These are phyloP conservation scores for Raffaelea ambrosiae DNA, from an alignment of 2,329 filamentous ascomycete genomes.

Conservation along the genomic window DNA sequence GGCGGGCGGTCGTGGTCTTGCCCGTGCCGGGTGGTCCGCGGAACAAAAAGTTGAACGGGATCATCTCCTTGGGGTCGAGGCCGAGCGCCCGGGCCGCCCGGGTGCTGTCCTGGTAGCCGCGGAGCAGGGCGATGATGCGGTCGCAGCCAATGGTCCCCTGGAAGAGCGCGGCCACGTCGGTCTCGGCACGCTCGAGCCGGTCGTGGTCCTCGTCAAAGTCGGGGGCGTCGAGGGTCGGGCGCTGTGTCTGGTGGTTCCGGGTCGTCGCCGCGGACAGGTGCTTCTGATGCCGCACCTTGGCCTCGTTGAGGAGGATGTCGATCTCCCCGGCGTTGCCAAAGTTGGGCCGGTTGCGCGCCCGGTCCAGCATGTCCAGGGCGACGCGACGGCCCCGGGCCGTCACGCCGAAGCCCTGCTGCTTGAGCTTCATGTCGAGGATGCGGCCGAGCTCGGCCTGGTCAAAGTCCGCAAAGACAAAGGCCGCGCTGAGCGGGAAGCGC, in stretches of 20 bases:
- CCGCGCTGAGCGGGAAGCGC: conserved; percentile 54
- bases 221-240: conserved; percentile 17
- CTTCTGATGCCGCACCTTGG: conserved; percentile 36
- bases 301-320: conserved; percentile 54
- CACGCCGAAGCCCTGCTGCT: conserved; percentile 41
- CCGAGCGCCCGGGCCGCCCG: conserved; percentile 39
- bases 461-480: conserved; percentile 65
- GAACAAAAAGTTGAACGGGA: conserved; percentile 64
- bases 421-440: conserved; percentile 58
- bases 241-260: conserved; percentile 12
- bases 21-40: conserved; percentile 53
- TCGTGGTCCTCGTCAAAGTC: conserved; percentile 56
- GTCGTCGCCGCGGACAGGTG: conserved; percentile 12
- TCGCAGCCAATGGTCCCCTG: conserved; percentile 50
- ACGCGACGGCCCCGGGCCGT: conserved; percentile 43
- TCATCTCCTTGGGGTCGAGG: conserved; percentile 46
- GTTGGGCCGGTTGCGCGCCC: conserved; percentile 53
- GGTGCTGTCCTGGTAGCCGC: conserved; percentile 45
- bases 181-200: conserved; percentile 35
- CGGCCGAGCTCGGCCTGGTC: conserved; percentile 43
- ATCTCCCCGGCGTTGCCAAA: conserved; percentile 71
- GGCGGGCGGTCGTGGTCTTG: conserved; percentile 64
- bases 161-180: conserved; percentile 47
- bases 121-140: conserved; percentile 40
- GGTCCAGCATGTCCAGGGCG: conserved; percentile 50